A percentile compares a stretch with the other conserved stretches of the same genome.
Evolutionary conservation across 768 basidiomycete species (phyloP).

Genomic region (Collybiopsis luxurians): DNA sequence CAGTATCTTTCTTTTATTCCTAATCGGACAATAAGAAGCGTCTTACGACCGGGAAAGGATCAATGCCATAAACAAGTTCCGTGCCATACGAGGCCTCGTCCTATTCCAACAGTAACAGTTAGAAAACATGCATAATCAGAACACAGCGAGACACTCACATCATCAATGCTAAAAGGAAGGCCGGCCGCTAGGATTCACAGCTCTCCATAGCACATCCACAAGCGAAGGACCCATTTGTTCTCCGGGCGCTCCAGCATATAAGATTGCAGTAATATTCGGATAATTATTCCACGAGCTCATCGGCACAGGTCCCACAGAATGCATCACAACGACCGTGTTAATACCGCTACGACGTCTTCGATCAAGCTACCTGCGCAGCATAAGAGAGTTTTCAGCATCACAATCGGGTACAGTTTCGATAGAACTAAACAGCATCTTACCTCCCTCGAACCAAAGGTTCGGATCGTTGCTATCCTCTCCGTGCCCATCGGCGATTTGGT

Average conservation of each 20-base stretch:
- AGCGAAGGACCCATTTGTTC: slow-evolving; percentile 78
- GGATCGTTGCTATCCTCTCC: slow-evolving; percentile 59
- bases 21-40: background rate
- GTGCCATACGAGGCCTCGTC: slow-evolving; percentile 40
- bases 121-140: background rate
- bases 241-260: slow-evolving; percentile 56
- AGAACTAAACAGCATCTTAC: slow-evolving; percentile 18
- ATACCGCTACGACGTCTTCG: slow-evolving; percentile 58
- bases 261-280: slow-evolving; percentile 68
- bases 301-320: slow-evolving; percentile 72
- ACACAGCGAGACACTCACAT: slow-evolving; percentile 33
- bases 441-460: slow-evolving; percentile 55
- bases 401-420: slow-evolving; percentile 14
- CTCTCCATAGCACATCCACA: slow-evolving; percentile 75
- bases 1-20: background rate
- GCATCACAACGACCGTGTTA: slow-evolving; percentile 79
- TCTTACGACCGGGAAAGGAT: slow-evolving; percentile 19
- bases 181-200: slow-evolving; percentile 73
- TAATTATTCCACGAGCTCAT: slow-evolving; percentile 68
- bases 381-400: slow-evolving; percentile 28
- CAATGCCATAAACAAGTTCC: slow-evolving; percentile 39
- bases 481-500: slow-evolving; percentile 60
- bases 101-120: slow-evolving; percentile 15
- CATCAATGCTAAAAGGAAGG: slow-evolving; percentile 73
- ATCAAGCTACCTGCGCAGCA: slow-evolving; percentile 26